Base-by-base conservation (phyloP, 345 rosid species). In the Capsella bursapastoris region DNA sequence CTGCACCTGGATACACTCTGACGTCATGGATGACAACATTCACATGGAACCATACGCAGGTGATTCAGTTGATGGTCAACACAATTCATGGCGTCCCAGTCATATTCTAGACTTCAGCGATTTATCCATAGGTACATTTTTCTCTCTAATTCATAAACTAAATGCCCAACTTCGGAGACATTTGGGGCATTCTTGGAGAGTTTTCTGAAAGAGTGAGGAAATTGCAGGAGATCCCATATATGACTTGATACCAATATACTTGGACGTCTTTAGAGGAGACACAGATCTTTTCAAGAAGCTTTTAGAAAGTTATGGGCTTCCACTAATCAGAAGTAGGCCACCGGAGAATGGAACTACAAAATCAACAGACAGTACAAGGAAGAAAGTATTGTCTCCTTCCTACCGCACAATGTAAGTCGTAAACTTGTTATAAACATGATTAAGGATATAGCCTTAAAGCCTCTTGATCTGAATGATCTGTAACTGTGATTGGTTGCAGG, bases 21-120 rank as follows among this genome's bases (percentile, higher is more conserved):
- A 94, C 70, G 81, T 94, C 67, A 94, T 94, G 97, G 96, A 94
- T 73, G 98, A 91, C 83, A 94, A 94, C 76, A 72, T 91, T 71
- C 83, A 81, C 80, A 85, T 91, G 97, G 93, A 91, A 82, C 85
- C 84, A 55, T 74, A 77, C 35, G 13, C 59, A 45, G 78, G 77
- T 76, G 84, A 83, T 49, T 50, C 66, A 22, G 72, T 57, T 68
- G 58, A 76, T 59, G 62, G 35, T 57, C 75, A 71, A 65, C 75
- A 37, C 64, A 82, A 56, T 69, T 84, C 89, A 73, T 94, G 98
- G 97, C 79, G 63, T 59, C 90, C 86, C 22, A 82, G 88, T 79
- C 85, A 89, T 79, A 82, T 94, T 70, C 84, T 94, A 27, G 97
- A 94, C 82, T 90, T 94, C 76, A 89, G 95, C 66, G 75, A 91